Base-by-base conservation (phyloP, 495 filamentous ascomycete species). In the Penicillium psychrofluorescens region DNA sequence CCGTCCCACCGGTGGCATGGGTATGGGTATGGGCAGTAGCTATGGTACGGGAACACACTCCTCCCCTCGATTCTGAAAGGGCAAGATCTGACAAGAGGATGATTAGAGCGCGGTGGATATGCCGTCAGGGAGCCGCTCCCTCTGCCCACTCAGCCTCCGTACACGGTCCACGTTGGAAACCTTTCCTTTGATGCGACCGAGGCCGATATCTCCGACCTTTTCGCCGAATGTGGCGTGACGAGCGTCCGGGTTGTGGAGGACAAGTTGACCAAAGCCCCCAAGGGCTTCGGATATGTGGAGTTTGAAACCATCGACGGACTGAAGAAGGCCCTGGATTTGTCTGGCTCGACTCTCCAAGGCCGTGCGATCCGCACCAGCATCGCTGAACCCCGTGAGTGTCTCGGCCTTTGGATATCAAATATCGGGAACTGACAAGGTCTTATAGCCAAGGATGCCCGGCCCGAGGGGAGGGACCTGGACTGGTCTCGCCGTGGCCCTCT, bases 281-380 rank as follows among this genome's bases (percentile, higher is more conserved):
- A 98, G 75, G 92, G 92, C 34, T 98, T 98, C 58, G 92, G 90
- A 35, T 98, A 98, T 66, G 90, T 94, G 39, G 94, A 97, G 58
- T 98, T 96, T 57, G 82, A 74, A 44, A 84, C 83, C 34, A 73
- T 90, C 12, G 90, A 95, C 42, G 92, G 94, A 35, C 70, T 98
- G 54, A 90, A 95, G 72, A 85, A 87, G 53, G 94, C 94, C 27
- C 72, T 98, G 40, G 86, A 87, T 34, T 76, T 90, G 43, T 86
- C 84, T 49, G 85, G 86, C 38, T 71, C 76, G 16, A 79, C 78
- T 45, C 87, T 98, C 57, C 81, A 90, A 63, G 91, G 90, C 35
- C 78, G 92, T 38, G 84, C 79, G 48, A 90, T 98, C 57, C 78
- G 87, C 50, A 80, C 95, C 58, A 96, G 83, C 63, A 81, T 91